phyloP scores from a whole-genome alignment of 1,284 basidiomycete species.

The Fomes fomentarius region DNA sequence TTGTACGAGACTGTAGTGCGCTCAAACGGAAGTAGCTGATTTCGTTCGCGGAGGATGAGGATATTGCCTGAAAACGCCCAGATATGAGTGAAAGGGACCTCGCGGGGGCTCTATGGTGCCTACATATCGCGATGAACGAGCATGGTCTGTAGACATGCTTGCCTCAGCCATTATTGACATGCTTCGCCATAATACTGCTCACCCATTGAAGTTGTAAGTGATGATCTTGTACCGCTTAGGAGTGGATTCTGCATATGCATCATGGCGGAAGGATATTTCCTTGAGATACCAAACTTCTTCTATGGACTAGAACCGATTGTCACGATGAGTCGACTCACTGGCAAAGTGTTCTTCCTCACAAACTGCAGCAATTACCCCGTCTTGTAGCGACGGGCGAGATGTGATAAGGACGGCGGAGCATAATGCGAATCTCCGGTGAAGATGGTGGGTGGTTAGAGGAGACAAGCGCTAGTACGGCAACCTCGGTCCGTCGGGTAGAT shows the following conservation, averaged over 20 bases:
- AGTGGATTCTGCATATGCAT: constrained; percentile 35
- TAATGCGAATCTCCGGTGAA: too few species aligned
- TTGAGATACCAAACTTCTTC: constrained; percentile 83
- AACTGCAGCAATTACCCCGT: too few species aligned
- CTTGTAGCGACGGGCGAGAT: too few species aligned
- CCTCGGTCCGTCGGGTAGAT: too few species aligned
- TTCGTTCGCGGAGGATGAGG: constrained; percentile 77
- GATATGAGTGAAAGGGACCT: constrained; percentile 20
- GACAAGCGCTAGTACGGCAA: too few species aligned
- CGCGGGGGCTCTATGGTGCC: constrained; percentile 28
- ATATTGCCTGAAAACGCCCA: constrained; percentile 74
- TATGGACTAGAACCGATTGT: too few species aligned
- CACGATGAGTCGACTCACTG: too few species aligned
- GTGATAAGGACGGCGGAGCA: too few species aligned
- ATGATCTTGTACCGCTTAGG: constrained; percentile 62
- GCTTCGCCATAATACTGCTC: constrained; percentile 24
- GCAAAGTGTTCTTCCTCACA: too few species aligned
- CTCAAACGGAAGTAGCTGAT: constrained; percentile 65
- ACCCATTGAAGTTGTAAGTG: constrained; percentile 84
- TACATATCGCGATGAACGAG: constrained; percentile 88
- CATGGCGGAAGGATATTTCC: constrained; percentile 54
- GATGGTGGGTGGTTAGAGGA: too few species aligned
- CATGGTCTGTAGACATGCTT: constrained; percentile 65
- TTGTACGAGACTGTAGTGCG: constrained; percentile 82
- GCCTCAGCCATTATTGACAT: not conserved